These are phyloP conservation scores for Exophiala lecanii-corni DNA, from an alignment of 2,329 filamentous ascomycete genomes.

Conservation along the genomic window DNA sequence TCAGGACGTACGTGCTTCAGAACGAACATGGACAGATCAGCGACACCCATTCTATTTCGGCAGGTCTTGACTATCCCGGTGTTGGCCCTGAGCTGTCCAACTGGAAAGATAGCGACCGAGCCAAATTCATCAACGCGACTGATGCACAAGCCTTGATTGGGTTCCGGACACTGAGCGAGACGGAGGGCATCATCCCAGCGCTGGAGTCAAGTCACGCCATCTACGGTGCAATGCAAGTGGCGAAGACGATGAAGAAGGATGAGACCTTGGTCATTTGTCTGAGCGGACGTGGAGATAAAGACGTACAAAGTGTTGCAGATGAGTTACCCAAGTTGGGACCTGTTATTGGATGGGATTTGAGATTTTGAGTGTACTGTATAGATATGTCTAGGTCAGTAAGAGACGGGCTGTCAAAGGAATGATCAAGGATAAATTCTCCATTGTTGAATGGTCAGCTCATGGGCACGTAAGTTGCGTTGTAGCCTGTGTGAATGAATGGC, in stretches of 20 bases:
- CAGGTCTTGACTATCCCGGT: constrained; percentile 93
- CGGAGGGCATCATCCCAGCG: constrained; percentile 95
- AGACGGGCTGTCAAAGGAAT: no score
- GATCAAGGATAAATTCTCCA: no score
- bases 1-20: constrained; percentile 92
- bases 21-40: constrained; percentile 87
- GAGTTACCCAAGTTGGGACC: constrained; percentile 85
- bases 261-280: constrained; percentile 92
- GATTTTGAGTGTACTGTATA: no score
- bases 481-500: no score
- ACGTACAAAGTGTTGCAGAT: constrained; percentile 96
- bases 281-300: constrained; percentile 92
- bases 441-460: no score
- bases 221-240: constrained; percentile 80
- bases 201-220: constrained; percentile 91
- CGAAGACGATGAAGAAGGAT: constrained; percentile 79
- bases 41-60: constrained; percentile 94
- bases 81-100: constrained; percentile 86
- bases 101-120: constrained; percentile 88
- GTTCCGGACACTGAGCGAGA: constrained; percentile 77
- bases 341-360: constrained; percentile 70
- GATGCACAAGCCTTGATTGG: constrained; percentile 85
- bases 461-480: no score
- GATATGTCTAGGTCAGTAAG: no score
- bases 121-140: constrained; percentile 84